phyloP scores from a whole-genome alignment of 257 asterid genomes.

The Jacaranda copaia region DNA sequence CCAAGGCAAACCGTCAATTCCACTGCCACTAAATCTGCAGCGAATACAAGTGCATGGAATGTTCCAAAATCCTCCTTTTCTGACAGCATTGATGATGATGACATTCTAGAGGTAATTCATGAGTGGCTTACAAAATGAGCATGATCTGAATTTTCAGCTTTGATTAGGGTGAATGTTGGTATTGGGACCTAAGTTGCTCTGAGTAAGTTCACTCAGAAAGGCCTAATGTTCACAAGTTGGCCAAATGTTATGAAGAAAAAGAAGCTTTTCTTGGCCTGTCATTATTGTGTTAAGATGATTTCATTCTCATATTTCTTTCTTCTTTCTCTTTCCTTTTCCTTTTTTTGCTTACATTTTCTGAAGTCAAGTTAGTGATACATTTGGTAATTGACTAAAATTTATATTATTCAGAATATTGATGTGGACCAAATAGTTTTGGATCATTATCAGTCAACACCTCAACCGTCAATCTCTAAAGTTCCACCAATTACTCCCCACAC shows the following conservation, averaged over 20 bases:
- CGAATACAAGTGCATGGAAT: slow-evolving; percentile 39
- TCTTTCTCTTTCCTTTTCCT: not conserved
- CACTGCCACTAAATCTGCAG: slow-evolving; percentile 44
- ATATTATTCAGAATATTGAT: slow-evolving; percentile 69
- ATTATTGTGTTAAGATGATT: slow-evolving; percentile 8
- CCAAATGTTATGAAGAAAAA: slow-evolving; percentile 10
- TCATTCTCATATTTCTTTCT: not conserved
- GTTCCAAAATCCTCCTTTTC: slow-evolving; percentile 38
- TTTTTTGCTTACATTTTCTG: slow-evolving; percentile 4
- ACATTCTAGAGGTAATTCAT: slow-evolving; percentile 77
- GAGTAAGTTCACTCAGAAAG: slow-evolving; percentile 8
- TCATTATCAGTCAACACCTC: slow-evolving; percentile 89
- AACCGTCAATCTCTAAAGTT: slow-evolving; percentile 71
- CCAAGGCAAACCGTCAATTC: slow-evolving; percentile 42
- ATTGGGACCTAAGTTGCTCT: slow-evolving; percentile 18
- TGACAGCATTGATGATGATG: slow-evolving; percentile 70
- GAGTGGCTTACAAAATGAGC: slow-evolving; percentile 28
- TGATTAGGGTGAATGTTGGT: not conserved
- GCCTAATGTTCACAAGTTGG: not conserved
- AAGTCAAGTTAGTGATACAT: slow-evolving; percentile 26
- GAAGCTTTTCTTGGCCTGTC: slow-evolving; percentile 27
- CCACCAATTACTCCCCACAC: slow-evolving; percentile 68
- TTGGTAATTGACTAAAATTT: slow-evolving; percentile 14
- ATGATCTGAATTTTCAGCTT: slow-evolving; percentile 29
- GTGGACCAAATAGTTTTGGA: slow-evolving; percentile 79